phyloP scores from a whole-genome alignment of 306 rosid genomes.

The Cucumis cinereus region DNA sequence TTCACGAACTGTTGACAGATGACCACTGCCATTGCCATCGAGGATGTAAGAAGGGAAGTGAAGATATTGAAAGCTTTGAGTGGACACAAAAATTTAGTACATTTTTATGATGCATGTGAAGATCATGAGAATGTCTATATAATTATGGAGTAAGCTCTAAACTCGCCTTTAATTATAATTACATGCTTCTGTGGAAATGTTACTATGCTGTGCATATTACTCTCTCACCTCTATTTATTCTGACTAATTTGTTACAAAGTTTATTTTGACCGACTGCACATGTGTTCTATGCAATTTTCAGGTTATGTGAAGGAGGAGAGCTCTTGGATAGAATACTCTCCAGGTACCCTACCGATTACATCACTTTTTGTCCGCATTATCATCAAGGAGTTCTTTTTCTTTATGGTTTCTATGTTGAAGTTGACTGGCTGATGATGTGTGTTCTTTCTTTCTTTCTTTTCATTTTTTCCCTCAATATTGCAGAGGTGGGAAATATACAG shows the following conservation, averaged over 20 bases:
- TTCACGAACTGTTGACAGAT: slow-evolving; percentile 40
- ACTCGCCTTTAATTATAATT: slow-evolving; percentile 2
- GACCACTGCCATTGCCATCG: slow-evolving; percentile 90
- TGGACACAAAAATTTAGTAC: slow-evolving; percentile 62
- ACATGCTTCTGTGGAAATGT: background rate
- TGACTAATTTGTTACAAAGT: background rate
- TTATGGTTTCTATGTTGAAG: background rate
- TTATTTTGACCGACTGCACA: background rate
- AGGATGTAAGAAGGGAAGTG: slow-evolving; percentile 95
- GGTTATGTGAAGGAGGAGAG: slow-evolving; percentile 95
- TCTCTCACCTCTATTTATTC: background rate
- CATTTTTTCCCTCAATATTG: slow-evolving; percentile 12
- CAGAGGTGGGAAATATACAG: slow-evolving; percentile 89
- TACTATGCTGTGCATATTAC: slow-evolving; percentile 4
- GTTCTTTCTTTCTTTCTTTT: background rate
- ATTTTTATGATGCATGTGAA: slow-evolving; percentile 71
- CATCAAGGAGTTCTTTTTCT: background rate
- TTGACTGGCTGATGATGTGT: background rate
- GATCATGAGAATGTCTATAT: slow-evolving; percentile 79
- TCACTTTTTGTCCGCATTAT: background rate
- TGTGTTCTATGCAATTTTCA: slow-evolving; percentile 17
- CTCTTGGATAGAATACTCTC: slow-evolving; percentile 85
- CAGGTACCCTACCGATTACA: slow-evolving; percentile 30
- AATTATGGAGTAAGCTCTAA: slow-evolving; percentile 78
- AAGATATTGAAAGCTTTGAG: slow-evolving; percentile 84